Evolutionary conservation across 805 yeast genomes (phyloP), one percentile per base, ranked within the genome.

Genomic region (Zygotorulaspora chibaensis): DNA sequence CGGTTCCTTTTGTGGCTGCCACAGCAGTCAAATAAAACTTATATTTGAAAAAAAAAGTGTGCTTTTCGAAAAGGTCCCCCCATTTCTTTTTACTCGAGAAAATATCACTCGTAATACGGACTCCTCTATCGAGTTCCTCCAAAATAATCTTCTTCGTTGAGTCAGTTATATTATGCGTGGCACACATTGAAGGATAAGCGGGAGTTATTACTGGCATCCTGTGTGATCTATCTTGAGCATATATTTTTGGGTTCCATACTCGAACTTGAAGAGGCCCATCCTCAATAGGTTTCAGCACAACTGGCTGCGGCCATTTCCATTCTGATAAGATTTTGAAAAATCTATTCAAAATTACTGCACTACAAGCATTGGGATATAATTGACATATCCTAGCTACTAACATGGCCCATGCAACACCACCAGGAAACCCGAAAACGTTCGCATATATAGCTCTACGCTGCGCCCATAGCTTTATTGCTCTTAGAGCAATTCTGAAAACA

Each of bases 341-440:
- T 61, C 89, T 86, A 48, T 84, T 80, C n/a, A 93, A 83, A 42
- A 93, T 84, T 2, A 86, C 88, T 0, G 98, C 87, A 50, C 96
- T 83, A 10, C 89, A 95, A 0, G 98, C 95, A 66, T 91, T 91
- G 8, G 99, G 99, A 63, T 91, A 93, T 41, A 93, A 69, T 65
- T 93, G 99, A 66, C 99, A 93, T 25, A 93, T 88, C 57, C 99
- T 76, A 1, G 98, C 99, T n/a, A 90, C 97, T 34, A 93, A 67
- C 97, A 93, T 93, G 0, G 99, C 99, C 99, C 99, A 93, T 1
- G 99, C 99, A 40, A 93, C 99, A 66, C 99, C 99, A 59, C 99
- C 99, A 1, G 98, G 99, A 67, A 91, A 93, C 0, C 99, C 99
- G 75, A 84, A 87, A 37, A 93, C 84, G 61, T 93, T 93, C 6